Conservation (phyloP, 2,329 filamentous ascomycete species). For the Colletotrichum sp. region DNA sequence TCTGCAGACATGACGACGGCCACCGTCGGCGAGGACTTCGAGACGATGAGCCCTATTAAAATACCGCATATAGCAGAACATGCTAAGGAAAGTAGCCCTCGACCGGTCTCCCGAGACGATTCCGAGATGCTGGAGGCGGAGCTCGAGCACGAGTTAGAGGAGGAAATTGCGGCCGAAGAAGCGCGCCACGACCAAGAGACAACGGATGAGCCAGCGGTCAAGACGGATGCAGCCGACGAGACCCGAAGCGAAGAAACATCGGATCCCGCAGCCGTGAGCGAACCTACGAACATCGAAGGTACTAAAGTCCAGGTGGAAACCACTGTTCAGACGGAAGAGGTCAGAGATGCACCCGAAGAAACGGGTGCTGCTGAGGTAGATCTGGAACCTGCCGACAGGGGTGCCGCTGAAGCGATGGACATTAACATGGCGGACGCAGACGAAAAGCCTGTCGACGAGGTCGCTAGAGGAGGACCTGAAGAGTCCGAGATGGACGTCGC, state of each 20-base stretch:
- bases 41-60: slow-evolving; percentile 19
- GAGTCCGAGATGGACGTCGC: slow-evolving; percentile 7
- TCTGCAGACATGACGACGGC: not conserved
- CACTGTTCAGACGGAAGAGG: not conserved
- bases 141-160: slow-evolving; percentile 11
- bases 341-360: not conserved
- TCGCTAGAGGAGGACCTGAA: not conserved
- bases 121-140: slow-evolving; percentile 4
- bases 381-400: not conserved
- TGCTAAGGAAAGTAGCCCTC: not conserved
- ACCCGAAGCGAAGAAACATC: not conserved
- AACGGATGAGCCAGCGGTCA: not conserved
- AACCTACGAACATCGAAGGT: not conserved
- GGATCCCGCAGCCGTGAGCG: not conserved
- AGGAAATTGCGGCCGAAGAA: not conserved
- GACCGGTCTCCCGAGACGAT: not conserved
- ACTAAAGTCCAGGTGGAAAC: not conserved
- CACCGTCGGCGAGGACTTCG: slow-evolving; percentile 1
- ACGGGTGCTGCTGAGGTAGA: not conserved
- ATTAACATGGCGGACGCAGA: slow-evolving; percentile 15
- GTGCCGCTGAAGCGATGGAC: not conserved
- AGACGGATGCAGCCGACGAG: not conserved
- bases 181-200: not conserved
- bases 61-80: not conserved
- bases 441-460: not conserved